Evolutionary conservation across 2,329 filamentous ascomycete species (phyloP).

Genomic region (Cadophora luteo-olivacea): DNA sequence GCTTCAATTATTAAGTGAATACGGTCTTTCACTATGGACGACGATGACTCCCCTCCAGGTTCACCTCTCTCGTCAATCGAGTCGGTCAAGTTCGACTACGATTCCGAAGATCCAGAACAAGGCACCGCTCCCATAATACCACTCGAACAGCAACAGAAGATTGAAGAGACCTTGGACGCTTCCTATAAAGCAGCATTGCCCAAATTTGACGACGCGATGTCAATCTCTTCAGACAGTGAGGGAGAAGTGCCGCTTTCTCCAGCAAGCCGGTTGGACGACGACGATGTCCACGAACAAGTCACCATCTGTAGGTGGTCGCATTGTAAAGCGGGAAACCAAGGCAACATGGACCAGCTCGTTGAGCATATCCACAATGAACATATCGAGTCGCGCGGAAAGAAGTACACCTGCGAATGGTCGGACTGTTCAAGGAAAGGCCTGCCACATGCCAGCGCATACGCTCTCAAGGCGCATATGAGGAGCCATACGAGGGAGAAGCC

Average conservation of each 20-base stretch:
- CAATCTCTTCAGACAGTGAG: constrained; percentile 89
- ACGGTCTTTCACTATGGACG: constrained; percentile 1
- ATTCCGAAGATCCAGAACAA: constrained; percentile 19
- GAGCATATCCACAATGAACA: constrained; percentile 91
- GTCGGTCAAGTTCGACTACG: constrained; percentile 12
- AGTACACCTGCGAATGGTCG: constrained; percentile 97
- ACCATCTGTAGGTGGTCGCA: constrained; percentile 81
- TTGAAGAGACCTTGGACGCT: constrained; percentile 28
- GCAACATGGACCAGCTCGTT: constrained; percentile 82
- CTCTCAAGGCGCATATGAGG: constrained; percentile 94
- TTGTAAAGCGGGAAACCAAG: constrained; percentile 72
- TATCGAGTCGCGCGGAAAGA: constrained; percentile 91
- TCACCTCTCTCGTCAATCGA: constrained; percentile 19
- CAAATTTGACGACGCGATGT: constrained; percentile 58
- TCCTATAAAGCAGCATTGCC: constrained; percentile 39
- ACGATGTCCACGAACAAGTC: constrained; percentile 79
- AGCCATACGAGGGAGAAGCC: constrained; percentile 98
- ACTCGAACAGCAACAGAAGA: constrained; percentile 44
- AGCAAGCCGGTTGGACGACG: constrained; percentile 70
- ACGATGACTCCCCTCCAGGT: constrained; percentile 18
- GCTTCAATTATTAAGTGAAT: constrained; percentile 9
- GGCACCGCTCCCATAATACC: constrained; percentile 11
- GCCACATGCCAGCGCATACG: constrained; percentile 93
- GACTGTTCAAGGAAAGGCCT: constrained; percentile 89
- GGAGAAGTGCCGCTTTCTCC: constrained; percentile 81